Base-by-base conservation (phyloP, 23 red algal genomes). In the Gracilaria caudata region DNA sequence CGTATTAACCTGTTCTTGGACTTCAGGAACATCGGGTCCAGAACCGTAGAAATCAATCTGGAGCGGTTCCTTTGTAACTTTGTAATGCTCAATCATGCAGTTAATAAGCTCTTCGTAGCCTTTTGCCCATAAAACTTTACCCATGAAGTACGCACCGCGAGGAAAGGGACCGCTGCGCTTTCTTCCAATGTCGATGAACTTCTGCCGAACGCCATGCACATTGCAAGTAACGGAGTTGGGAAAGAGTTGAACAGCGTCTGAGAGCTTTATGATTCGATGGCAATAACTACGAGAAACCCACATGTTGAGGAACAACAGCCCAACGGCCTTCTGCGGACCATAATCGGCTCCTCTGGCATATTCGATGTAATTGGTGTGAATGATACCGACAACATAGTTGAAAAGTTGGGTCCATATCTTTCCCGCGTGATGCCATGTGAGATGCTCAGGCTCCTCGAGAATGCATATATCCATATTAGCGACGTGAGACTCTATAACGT, bases 391-490 rank as follows among this genome's bases (percentile, higher is more conserved):
- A 12, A 95, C 93, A 46, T 54, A 85, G 55, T 72, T 47, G 56
- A 91, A 95, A 32, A 88, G 28, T 51, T 81, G 64, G 4, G 84
- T 95, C 80, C 78, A 95, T 33, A 79, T 30, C 17, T 56, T 66
- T 26, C 93, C 93, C 0, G 78, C 72, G 72, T 90, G 87, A 77
- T 95, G 84, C 93, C 93, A 95, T 20, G 93, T 95, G 51, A 95
- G 74, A 77, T 95, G 93, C 73, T 95, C 93, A 40, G 93, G 93
- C 77, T 95, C 93, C 73, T 95, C 93, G 13, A 95, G 59, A 83
- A 95, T 95, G 47, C 79, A 86, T 21, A 95, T 51, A 36, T 95
- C 93, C 43, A 76, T 79, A 0, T 51, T 45, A 25, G 65, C 37
- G 13, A 73, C 7, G 19, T 73, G 44, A 4, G 65, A 63, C 3